Evolutionary conservation across 2,329 filamentous ascomycete species (phyloP).

Genomic region (Cordyceps tenuipes): DNA sequence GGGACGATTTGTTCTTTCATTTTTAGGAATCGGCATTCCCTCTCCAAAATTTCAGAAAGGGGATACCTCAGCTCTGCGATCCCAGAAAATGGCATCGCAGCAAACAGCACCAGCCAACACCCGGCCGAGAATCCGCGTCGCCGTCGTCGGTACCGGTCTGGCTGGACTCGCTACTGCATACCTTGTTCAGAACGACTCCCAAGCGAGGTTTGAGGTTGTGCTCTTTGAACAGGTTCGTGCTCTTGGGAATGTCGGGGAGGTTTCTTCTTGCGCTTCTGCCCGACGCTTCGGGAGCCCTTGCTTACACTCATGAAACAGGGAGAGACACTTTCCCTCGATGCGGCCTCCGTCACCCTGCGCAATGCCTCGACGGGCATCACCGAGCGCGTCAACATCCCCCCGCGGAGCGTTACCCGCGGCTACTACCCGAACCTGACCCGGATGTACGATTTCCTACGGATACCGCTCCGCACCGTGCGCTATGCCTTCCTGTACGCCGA

Average conservation of each 20-base stretch:
- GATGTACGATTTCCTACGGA: slow-evolving; percentile 47
- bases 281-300: too few relatives aligned
- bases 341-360: slow-evolving; percentile 28
- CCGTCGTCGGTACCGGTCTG: slow-evolving; percentile 30
- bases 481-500: slow-evolving; percentile 46
- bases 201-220: slow-evolving; percentile 25
- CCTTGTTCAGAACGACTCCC: slow-evolving; percentile 24
- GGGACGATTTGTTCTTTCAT: too few relatives aligned
- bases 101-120: neutral
- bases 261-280: too few relatives aligned
- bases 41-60: neutral
- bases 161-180: slow-evolving; percentile 29
- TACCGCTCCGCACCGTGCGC: slow-evolving; percentile 39
- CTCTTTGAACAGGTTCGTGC: slow-evolving; percentile 28
- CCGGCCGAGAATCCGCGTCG: slow-evolving; percentile 17
- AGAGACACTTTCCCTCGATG: slow-evolving; percentile 27
- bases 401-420: slow-evolving; percentile 29
- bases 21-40: too few relatives aligned
- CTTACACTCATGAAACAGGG: slow-evolving; percentile 19
- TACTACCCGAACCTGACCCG: slow-evolving; percentile 47
- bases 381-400: slow-evolving; percentile 32
- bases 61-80: neutral
- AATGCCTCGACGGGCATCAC: slow-evolving; percentile 21
- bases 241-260: neutral
- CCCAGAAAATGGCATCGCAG: neutral